Conservation (phyloP, 106 monocot species). For the Acorus gramineus region DNA sequence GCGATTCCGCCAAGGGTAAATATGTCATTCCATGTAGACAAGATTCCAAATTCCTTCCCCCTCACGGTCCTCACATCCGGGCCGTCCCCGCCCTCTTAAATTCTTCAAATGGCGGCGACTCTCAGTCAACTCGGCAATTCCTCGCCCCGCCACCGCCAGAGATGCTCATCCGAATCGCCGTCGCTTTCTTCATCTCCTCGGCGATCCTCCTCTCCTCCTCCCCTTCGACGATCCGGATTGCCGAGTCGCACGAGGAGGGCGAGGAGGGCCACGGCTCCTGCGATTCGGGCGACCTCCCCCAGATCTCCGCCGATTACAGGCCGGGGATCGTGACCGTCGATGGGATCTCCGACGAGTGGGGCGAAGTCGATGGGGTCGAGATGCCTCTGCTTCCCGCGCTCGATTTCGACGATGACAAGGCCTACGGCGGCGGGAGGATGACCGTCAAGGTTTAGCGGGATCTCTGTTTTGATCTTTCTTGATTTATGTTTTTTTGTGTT, state of each 20-base stretch:
- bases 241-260: slow-evolving; percentile 48
- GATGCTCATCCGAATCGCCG: background rate
- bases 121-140: background rate
- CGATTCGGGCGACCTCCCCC: slow-evolving; percentile 25
- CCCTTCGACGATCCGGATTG: slow-evolving; percentile 9
- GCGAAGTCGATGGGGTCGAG: slow-evolving; percentile 45
- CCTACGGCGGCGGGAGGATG: slow-evolving; percentile 67
- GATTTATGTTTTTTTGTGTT: background rate
- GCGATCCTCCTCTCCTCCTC: slow-evolving; percentile 10
- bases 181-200: slow-evolving; percentile 2
- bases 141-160: background rate
- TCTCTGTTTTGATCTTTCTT: background rate
- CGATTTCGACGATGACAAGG: slow-evolving; percentile 83
- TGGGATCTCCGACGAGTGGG: slow-evolving; percentile 73
- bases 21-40: too few relatives aligned
- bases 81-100: too few relatives aligned
- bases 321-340: slow-evolving; percentile 76
- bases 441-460: slow-evolving; percentile 52
- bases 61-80: too few relatives aligned
- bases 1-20: too few relatives aligned
- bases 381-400: slow-evolving; percentile 69
- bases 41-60: too few relatives aligned
- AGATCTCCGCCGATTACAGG: slow-evolving; percentile 48
- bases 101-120: too few relatives aligned
- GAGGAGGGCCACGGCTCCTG: slow-evolving; percentile 34